Evolutionary conservation across 495 filamentous ascomycete species (phyloP).

Genomic region (Hyaloscypha variabilis): DNA sequence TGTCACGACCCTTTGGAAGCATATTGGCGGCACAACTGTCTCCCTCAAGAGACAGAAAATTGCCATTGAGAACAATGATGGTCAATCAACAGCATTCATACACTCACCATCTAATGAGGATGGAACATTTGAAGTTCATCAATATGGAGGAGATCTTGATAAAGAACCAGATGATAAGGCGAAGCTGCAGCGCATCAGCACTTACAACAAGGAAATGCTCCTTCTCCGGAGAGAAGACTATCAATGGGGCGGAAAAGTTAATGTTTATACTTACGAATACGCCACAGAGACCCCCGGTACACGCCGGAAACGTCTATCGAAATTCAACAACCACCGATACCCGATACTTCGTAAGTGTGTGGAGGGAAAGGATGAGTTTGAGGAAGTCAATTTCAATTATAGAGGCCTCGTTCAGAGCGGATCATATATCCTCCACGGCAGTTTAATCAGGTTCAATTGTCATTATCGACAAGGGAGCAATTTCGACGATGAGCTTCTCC

Average conservation of each 20-base stretch:
- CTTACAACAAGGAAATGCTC: slow-evolving; percentile 50
- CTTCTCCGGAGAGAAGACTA: slow-evolving; percentile 52
- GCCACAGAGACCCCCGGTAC: background rate
- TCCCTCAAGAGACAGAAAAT: slow-evolving; percentile 47
- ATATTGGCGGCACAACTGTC: slow-evolving; percentile 51
- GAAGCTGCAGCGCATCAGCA: slow-evolving; percentile 48
- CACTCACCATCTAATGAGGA: slow-evolving; percentile 42
- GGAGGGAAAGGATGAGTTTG: slow-evolving; percentile 46
- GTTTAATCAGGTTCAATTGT: slow-evolving; percentile 57
- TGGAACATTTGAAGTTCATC: slow-evolving; percentile 48
- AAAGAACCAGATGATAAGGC: slow-evolving; percentile 45
- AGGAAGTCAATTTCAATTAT: slow-evolving; percentile 55
- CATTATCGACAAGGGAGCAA: slow-evolving; percentile 59
- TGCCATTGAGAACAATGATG: slow-evolving; percentile 45
- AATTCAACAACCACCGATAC: background rate
- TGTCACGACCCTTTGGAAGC: slow-evolving; percentile 46
- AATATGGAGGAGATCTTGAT: slow-evolving; percentile 49
- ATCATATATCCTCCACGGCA: slow-evolving; percentile 56
- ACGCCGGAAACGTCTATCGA: background rate
- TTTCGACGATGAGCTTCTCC: slow-evolving; percentile 59
- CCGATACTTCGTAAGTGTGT: slow-evolving; percentile 53
- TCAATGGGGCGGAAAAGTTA: slow-evolving; percentile 45
- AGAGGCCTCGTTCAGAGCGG: slow-evolving; percentile 57
- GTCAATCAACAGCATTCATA: slow-evolving; percentile 50
- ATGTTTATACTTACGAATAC: slow-evolving; percentile 58